Conservation (phyloP, 331 rosid genomes). For the Stylosanthes scabra region DNA sequence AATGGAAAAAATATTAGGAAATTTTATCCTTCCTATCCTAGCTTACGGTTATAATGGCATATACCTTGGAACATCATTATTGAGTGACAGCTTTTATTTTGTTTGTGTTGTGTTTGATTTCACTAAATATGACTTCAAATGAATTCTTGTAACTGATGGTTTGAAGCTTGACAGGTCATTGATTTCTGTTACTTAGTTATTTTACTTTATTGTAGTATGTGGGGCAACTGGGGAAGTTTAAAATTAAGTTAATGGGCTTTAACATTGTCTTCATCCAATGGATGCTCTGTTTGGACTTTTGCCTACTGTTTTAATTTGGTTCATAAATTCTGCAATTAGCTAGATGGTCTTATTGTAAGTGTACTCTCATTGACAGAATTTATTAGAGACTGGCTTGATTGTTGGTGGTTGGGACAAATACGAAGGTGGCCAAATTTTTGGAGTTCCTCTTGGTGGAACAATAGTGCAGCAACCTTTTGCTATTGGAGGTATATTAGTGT, state of each 20-base stretch:
- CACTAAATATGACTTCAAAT: not conserved
- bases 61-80: slow-evolving; percentile 15
- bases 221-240: not conserved
- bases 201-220: not conserved
- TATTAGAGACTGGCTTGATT: slow-evolving; percentile 84
- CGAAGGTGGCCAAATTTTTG: slow-evolving; percentile 94
- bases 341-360: slow-evolving; percentile 28
- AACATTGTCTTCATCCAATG: slow-evolving; percentile 4
- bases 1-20: not conserved
- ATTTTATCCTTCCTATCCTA: not conserved
- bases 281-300: not conserved
- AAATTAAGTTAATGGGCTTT: not conserved
- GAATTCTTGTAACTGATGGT: not conserved
- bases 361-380: slow-evolving; percentile 63
- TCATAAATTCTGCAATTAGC: not conserved
- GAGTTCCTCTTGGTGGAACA: slow-evolving; percentile 94
- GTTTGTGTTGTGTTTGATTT: not conserved
- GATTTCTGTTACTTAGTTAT: too few relatives aligned
- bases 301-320: not conserved
- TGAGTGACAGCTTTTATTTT: not conserved
- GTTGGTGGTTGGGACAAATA: slow-evolving; percentile 99
- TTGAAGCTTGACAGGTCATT: not conserved
- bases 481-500: slow-evolving; percentile 74
- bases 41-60: not conserved
- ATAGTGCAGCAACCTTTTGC: slow-evolving; percentile 86